These are phyloP conservation scores for Hyaloscypha hepaticicola DNA, from an alignment of 495 filamentous ascomycete species.

Conservation along the genomic window DNA sequence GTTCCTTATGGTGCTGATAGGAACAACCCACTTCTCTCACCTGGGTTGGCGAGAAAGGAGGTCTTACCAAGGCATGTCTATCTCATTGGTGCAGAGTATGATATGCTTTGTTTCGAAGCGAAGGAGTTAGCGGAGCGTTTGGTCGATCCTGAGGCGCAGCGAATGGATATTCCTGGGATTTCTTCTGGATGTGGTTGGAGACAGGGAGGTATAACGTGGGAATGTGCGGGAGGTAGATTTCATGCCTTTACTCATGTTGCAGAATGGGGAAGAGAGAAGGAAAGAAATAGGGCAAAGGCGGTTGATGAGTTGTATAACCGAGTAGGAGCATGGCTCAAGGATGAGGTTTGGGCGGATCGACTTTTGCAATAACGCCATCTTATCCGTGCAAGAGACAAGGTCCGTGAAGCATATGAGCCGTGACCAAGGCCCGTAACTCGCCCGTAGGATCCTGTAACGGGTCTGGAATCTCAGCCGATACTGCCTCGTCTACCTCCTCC, in stretches of 20 bases:
- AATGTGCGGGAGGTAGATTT: slow-evolving; percentile 2
- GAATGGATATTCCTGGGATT: not conserved
- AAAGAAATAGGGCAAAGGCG: not conserved
- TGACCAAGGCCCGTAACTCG: too few relatives aligned
- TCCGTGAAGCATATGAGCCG: too few relatives aligned
- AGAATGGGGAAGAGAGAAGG: not conserved
- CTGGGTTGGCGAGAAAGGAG: slow-evolving; percentile 33
- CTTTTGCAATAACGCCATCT: not conserved
- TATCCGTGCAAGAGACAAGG: too few relatives aligned
- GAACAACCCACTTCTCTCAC: slow-evolving; percentile 38
- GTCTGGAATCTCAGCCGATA: too few relatives aligned
- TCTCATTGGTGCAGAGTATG: slow-evolving; percentile 18
- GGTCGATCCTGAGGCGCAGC: not conserved
- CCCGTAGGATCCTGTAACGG: too few relatives aligned
- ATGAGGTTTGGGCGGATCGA: not conserved
- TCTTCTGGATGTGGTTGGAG: slow-evolving; percentile 2
- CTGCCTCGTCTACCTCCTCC: too few relatives aligned
- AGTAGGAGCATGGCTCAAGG: slow-evolving; percentile 5
- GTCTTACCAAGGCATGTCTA: slow-evolving; percentile 31
- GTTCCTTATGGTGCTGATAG: slow-evolving; percentile 33
- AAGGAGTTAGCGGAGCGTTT: slow-evolving; percentile 8
- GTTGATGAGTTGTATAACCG: slow-evolving; percentile 4
- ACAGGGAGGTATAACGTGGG: slow-evolving; percentile 6
- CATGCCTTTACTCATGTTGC: slow-evolving; percentile 12
- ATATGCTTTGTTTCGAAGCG: slow-evolving; percentile 20